Conservation (phyloP, 345 rosid genomes). For the Balakata baccata region DNA sequence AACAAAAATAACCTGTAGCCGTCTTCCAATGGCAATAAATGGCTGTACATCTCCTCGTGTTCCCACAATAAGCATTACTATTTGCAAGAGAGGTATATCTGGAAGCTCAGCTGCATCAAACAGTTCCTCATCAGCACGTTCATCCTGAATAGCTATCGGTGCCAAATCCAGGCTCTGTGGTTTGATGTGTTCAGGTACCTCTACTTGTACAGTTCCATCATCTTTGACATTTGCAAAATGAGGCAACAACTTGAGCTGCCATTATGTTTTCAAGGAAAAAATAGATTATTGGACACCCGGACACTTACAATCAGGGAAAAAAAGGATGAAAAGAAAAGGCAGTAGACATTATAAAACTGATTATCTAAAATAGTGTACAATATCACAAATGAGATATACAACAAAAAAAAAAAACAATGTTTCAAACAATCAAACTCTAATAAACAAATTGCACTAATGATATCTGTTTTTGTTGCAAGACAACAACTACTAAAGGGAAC, state of each 20-base stretch:
- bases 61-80: slow-evolving; percentile 62
- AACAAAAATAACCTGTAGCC: slow-evolving; percentile 40
- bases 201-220: slow-evolving; percentile 53
- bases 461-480: not conserved
- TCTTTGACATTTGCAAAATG: slow-evolving; percentile 39
- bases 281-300: not conserved
- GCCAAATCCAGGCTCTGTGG: slow-evolving; percentile 30
- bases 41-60: slow-evolving; percentile 66
- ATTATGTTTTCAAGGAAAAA: not conserved
- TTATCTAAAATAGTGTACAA: too few relatives aligned
- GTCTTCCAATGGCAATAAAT: slow-evolving; percentile 55
- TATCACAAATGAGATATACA: too few relatives aligned
- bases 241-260: slow-evolving; percentile 51
- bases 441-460: too few relatives aligned
- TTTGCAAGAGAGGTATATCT: slow-evolving; percentile 44
- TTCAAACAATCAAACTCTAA: too few relatives aligned
- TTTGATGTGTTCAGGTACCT: slow-evolving; percentile 42
- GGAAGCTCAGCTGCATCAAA: slow-evolving; percentile 19
- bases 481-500: not conserved
- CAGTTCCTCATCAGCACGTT: slow-evolving; percentile 30
- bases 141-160: slow-evolving; percentile 27
- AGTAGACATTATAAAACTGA: not conserved
- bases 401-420: too few relatives aligned
- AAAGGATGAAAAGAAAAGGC: not conserved
- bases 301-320: not conserved